A percentile compares a stretch with the other conserved stretches of the same genome.
Evolutionary conservation across 2,329 filamentous ascomycete genomes (phyloP).

Genomic region (Ascosphaera pollenicola): DNA sequence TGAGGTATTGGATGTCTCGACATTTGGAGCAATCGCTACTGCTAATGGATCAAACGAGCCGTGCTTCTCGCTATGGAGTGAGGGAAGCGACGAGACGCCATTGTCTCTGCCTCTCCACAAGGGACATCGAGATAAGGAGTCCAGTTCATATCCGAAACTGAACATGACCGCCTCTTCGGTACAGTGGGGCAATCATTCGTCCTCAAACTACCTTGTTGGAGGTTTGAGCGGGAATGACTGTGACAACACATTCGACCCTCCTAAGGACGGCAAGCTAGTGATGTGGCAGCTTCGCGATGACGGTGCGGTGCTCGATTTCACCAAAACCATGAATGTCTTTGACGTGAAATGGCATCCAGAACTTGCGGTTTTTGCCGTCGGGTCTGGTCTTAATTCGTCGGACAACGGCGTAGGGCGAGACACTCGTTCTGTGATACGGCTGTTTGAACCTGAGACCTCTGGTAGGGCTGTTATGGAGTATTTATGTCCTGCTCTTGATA

Average conservation of each 20-base stretch:
- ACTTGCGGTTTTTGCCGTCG: conserved; percentile 29
- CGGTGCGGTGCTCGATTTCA: conserved; percentile 15
- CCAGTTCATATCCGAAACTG: conserved; percentile 21
- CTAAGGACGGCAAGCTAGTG: conserved; percentile 28
- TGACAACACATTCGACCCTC: conserved; percentile 12
- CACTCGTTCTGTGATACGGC: conserved; percentile 27
- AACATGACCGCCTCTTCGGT: conserved; percentile 23
- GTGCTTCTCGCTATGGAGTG: conserved; percentile 16
- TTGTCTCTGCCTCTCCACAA: too few species aligned
- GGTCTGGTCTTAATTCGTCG: conserved; percentile 14
- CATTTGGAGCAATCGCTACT: conserved; percentile 18
- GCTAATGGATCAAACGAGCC: conserved; percentile 21
- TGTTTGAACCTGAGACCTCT: conserved; percentile 25
- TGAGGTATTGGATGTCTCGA: conserved; percentile 27
- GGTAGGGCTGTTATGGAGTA: conserved; percentile 22
- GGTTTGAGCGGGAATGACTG: conserved; percentile 28
- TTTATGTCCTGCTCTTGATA: conserved; percentile 36
- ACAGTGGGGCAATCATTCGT: conserved; percentile 3
- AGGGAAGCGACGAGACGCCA: too few species aligned
- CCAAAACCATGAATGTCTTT: conserved; percentile 32
- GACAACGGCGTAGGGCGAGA: conserved; percentile 8
- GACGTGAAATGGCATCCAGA: conserved; percentile 34
- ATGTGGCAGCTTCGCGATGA: conserved; percentile 29
- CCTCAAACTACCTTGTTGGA: conserved; percentile 24
- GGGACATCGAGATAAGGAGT: too few species aligned